Evolutionary conservation across 371 early-diverging fungal species (phyloP), one percentile per base, ranked within the genome.

Genomic region (Haplosporangium sp.): DNA sequence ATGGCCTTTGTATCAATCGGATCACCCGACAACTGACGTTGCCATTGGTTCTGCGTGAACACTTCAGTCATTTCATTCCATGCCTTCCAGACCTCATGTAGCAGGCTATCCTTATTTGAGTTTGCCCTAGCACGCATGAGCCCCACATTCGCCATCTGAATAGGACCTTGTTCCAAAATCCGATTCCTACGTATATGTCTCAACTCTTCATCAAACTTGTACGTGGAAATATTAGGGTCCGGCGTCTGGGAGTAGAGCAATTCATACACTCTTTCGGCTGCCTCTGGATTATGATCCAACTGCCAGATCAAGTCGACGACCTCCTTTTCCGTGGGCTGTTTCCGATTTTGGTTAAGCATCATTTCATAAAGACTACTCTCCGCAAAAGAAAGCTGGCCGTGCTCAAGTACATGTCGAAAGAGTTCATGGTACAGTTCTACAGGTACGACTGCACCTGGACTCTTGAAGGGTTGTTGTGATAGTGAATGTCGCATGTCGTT

Each of bases 101-200:
- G 74, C 44, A 69, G 40, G 6, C 27, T 39, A 4, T n/a, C 19
- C 8, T 64, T 55, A 15, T 34, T 20, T 7, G 79, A 60, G 17
- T 17, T 57, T n/a, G 79, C 67, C 52, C 72, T 79, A 48, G 79
- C 79, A 2, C 61, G 70, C 74, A 79, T 79, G 3, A 79, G 74
- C 5, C 79, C 79, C 1, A 79, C 74, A 27, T 79, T 74, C 0
- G 71, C 79, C 61, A 79, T 44, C 47, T 70, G 74, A 61, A 79
- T 71, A 11, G 79, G 79, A 10, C 79, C 79, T n/a, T 48, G 35
- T 19, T 53, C 56, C 67, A 73, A 5, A 19, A 73, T 78, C 27
- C 53, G 61, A 44, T 78, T 66, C 40, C 17, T 48, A 1, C 66
- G 67, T 19, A 56, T 19, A 7, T 17, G 3, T 5, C 10, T 19